phyloP scores from a whole-genome alignment of 805 yeast genomes.

The Isabelozyma heimii region DNA sequence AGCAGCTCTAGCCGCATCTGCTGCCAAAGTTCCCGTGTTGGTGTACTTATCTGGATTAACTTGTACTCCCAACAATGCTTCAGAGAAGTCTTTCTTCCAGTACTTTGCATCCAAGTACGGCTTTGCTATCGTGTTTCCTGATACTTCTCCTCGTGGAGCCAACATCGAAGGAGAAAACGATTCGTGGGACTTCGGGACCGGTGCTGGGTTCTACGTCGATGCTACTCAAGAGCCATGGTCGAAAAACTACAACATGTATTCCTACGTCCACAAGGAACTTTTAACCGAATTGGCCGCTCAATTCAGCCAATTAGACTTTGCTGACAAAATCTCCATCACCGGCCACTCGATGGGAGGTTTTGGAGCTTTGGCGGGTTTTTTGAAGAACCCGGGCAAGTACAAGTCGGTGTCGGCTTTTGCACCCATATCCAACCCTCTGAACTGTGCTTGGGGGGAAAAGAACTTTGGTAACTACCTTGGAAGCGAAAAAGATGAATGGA shows the following conservation, averaged over 20 bases:
- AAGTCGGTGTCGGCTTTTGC: constrained; percentile 86
- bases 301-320: constrained; percentile 54
- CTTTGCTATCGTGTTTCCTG: constrained; percentile 89
- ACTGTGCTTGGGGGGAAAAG: constrained; percentile 85
- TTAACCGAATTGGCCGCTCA: constrained; percentile 47
- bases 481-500: constrained; percentile 58
- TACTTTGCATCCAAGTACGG: constrained; percentile 77
- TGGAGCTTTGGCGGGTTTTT: constrained; percentile 73
- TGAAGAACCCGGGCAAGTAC: constrained; percentile 70
- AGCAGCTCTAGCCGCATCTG: constrained; percentile 22
- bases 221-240: constrained; percentile 74
- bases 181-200: constrained; percentile 86
- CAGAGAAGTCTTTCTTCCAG: constrained; percentile 89
- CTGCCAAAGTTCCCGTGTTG: constrained; percentile 61
- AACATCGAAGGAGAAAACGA: constrained; percentile 77
- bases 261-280: constrained; percentile 75
- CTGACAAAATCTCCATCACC: constrained; percentile 62
- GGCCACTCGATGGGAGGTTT: constrained; percentile 99
- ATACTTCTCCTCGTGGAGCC: constrained; percentile 93
- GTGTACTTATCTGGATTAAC: constrained; percentile 86
- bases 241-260: constrained; percentile 79
- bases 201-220: constrained; percentile 93
- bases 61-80: constrained; percentile 89
- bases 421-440: constrained; percentile 80
- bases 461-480: constrained; percentile 81